Base-by-base conservation (phyloP, 2,329 filamentous ascomycete genomes). In the Aspergillus chevalieri region DNA sequence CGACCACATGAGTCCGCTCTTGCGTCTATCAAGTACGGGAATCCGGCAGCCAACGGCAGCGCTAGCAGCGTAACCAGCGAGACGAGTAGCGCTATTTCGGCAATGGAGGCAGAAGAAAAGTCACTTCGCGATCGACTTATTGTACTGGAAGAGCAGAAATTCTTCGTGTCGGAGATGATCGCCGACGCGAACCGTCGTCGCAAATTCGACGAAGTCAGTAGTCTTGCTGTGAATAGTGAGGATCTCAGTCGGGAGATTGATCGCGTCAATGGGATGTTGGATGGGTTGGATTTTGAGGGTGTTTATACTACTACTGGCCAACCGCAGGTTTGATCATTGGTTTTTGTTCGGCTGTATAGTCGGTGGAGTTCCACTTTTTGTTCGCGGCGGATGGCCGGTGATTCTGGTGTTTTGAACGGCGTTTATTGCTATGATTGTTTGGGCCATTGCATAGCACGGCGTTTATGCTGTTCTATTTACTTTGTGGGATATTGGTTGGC, bases 91-190 rank as follows among this genome's bases (percentile, higher is more conserved):
- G 76, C 76, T 12, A 73, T 86, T 12, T 85, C 82, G 0, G 81
- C 81, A 2, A 72, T 95, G 4, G 90, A 95, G 67, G 81, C 80
- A 0, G 89, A 95, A 64, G 90, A 95, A 67, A 92, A 89, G 65
- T 82, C 88, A 17, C 73, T 94, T 1, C 81, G 86, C 14, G 90
- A 95, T 61, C 77, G 83, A 3, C 73, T 95, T 10, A 86, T 93
- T 26, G 85, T 96, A 6, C 77, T 96, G 1, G 89, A 95, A 66
- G 91, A 96, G 70, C 91, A 96, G 67, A 86, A 84, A 55, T 95
- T 94, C 69, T 83, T 95, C 70, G 89, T 96, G 0, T 82, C 84
- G 34, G 84, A 88, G 58, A 95, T 95, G 89, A 82, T 95, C 42
- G 81, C 81, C 6, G 82, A 85, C 52, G 89, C 90, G 0, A 85